Base-by-base conservation (phyloP, 2,329 filamentous ascomycete species). In the Penicillium sp. region DNA sequence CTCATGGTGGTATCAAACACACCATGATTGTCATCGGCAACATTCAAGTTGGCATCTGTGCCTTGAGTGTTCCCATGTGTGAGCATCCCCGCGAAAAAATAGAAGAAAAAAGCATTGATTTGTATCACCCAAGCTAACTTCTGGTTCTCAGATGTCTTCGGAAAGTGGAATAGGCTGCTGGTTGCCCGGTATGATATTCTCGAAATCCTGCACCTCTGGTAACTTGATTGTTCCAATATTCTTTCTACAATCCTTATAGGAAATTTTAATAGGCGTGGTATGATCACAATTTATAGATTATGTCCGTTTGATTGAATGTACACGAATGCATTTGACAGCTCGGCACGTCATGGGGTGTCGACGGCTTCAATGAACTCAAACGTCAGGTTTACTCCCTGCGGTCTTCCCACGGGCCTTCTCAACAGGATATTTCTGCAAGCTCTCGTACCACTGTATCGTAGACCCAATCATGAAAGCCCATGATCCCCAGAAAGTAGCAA, bases 1-100 rank as follows among this genome's bases (percentile, higher is more conserved):
- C 87, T 9, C 60, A 74, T 0, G 67, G 69, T 8, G 84, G 84
- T 1, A 83, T 84, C 54, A 79, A 81, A 43, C 64, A 65, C 21
- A 76, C 82, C 0, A 93, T 96, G 72, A 80, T 88, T 49, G 80
- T 83, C 18, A 81, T 96, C 43, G 86, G 84, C 1, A 87, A 84
- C 33, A 84, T 95, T 16, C 90, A 96, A 73, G 79, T 95, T 0
- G 85, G 78, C 1, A 78, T 95, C 45, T 96, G 90, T 70, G 69
- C 87, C 45, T 69, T 88, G 58, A 90, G 85, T 48, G 79, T 96
- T 52, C 88, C 89, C 0, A 82, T 87, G 81, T 87, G 90, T 95
- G 84, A 80, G 90, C 82, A 42, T 36, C 9, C 34, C 9, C 12
- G 3, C 18, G n/a, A 18, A 13, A 39, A 23, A 10, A 39, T 43